These are phyloP conservation scores for Plantago lanceolata DNA, from an alignment of 305 asterid species.

Conservation along the genomic window DNA sequence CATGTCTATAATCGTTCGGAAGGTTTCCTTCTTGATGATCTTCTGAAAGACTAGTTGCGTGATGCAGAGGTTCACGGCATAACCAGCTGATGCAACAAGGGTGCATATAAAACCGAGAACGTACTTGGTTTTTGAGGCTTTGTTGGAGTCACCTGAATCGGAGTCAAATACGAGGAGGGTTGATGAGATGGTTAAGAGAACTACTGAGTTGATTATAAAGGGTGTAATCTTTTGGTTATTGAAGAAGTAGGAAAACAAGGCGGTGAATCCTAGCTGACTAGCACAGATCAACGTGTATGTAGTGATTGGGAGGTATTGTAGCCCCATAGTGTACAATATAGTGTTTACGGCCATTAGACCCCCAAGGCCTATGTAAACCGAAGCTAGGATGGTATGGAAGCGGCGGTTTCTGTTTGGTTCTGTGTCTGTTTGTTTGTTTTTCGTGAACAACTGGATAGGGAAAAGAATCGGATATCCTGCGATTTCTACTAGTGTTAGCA, in stretches of 20 bases:
- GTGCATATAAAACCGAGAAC: constrained; percentile 45
- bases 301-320: constrained; percentile 51
- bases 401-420: constrained; percentile 8
- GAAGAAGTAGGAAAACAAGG: constrained; percentile 52
- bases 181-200: constrained; percentile 56
- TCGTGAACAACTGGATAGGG: constrained; percentile 38
- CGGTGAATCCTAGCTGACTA: constrained; percentile 58
- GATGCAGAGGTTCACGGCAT: constrained; percentile 37
- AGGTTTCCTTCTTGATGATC: constrained; percentile 38
- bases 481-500: constrained; percentile 50
- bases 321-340: constrained; percentile 53
- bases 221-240: constrained; percentile 62
- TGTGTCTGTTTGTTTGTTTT: neutral
- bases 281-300: constrained; percentile 62
- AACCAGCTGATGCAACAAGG: constrained; percentile 43
- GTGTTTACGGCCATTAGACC: constrained; percentile 34
- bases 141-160: constrained; percentile 27
- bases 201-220: constrained; percentile 47
- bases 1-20: constrained; percentile 35
- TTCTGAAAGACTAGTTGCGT: constrained; percentile 44
- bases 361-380: constrained; percentile 39
- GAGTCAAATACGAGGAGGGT: constrained; percentile 45
- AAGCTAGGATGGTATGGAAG: constrained; percentile 18
- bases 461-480: constrained; percentile 54
- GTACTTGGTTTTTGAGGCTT: constrained; percentile 23